Percentiles rank a stretch among this genome's conserved stretches.
Evolutionary conservation across 805 yeast species (phyloP).

Genomic region (Debaryomyces hansenii): DNA sequence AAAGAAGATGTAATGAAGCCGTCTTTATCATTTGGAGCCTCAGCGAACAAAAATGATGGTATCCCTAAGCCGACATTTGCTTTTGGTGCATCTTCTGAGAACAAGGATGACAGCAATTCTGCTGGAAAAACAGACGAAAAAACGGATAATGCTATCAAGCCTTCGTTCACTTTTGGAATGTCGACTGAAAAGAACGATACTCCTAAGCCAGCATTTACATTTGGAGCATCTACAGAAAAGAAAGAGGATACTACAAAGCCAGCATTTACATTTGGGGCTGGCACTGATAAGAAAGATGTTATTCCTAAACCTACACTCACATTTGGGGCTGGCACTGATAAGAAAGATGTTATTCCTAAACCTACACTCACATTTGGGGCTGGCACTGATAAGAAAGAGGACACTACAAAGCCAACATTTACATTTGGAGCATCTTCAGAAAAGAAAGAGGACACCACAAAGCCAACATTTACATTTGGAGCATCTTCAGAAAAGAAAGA

Average conservation of each 20-base stretch:
- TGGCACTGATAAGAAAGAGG: constrained; percentile 3
- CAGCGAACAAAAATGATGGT: constrained; percentile 3
- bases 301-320: constrained; percentile 10
- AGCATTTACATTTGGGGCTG: background rate
- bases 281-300: background rate
- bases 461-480: constrained; percentile 5
- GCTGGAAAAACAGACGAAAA: background rate
- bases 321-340: constrained; percentile 11
- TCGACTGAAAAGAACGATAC: constrained; percentile 1
- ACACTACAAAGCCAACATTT: background rate
- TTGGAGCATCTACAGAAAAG: constrained; percentile 6
- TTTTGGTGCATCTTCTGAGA: background rate
- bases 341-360: constrained; percentile 4
- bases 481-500: background rate
- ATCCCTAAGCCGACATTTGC: background rate
- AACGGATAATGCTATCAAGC: too few relatives aligned
- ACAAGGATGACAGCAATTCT: background rate
- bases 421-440: constrained; percentile 11
- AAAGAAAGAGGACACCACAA: constrained; percentile 1
- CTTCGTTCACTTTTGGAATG: constrained; percentile 11
- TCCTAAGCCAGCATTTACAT: constrained; percentile 8
- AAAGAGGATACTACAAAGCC: constrained; percentile 3
- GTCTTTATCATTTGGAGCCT: constrained; percentile 9
- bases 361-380: constrained; percentile 11
- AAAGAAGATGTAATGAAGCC: constrained; percentile 4